phyloP scores from a whole-genome alignment of 306 rosid species.

The Casuarina cunninghamiana region DNA sequence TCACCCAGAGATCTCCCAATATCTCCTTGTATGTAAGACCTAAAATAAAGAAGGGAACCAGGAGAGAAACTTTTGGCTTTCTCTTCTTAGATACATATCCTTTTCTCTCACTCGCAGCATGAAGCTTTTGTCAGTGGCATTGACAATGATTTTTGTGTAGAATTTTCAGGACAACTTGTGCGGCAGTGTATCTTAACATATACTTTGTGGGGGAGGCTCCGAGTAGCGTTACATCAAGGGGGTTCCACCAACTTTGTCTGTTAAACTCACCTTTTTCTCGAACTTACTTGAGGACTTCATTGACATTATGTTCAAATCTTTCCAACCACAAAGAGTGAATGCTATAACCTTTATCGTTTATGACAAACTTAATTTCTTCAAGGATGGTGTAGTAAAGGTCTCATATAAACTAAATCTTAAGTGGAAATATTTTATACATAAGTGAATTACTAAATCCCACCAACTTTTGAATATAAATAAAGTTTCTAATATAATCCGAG shows the following conservation, averaged over 20 bases:
- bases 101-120: neutral
- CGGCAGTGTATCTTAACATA: neutral
- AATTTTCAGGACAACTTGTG: neutral
- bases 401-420: too few relatives aligned
- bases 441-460: too few relatives aligned
- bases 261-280: neutral
- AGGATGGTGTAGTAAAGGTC: too few relatives aligned
- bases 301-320: too few relatives aligned
- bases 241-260: neutral
- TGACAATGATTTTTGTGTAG: slow-evolving; percentile 15
- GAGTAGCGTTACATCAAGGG: too few relatives aligned
- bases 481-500: too few relatives aligned
- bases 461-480: too few relatives aligned
- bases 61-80: slow-evolving; percentile 20
- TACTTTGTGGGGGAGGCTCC: neutral
- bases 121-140: slow-evolving; percentile 19
- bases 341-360: too few relatives aligned
- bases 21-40: neutral
- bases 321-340: too few relatives aligned
- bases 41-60: slow-evolving; percentile 9
- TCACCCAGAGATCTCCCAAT: neutral
- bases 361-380: too few relatives aligned
- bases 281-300: neutral
- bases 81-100: neutral
- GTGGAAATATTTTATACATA: too few relatives aligned